Conservation (phyloP, 2,329 filamentous ascomycete species). For the Byssochlamys sp. region DNA sequence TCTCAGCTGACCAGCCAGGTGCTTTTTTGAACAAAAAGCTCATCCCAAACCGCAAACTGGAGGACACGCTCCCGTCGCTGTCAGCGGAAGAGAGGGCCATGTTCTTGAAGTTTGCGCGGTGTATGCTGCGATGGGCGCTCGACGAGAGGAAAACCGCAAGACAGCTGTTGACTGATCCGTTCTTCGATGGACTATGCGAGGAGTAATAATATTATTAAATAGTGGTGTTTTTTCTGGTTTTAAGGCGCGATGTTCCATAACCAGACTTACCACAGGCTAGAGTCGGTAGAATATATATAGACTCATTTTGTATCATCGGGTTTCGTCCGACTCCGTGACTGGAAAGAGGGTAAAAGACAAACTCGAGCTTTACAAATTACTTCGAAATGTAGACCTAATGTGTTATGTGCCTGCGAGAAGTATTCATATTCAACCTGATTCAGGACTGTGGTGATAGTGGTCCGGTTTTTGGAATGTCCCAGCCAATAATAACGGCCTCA, state of each 20-base stretch:
- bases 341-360: too few species aligned
- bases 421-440: too few species aligned
- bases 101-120: neutral
- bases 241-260: neutral
- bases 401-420: too few species aligned
- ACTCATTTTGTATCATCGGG: neutral
- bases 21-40: neutral
- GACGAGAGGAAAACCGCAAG: neutral
- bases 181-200: neutral
- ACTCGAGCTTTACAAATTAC: too few species aligned
- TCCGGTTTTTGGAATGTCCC: too few species aligned
- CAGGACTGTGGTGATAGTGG: too few species aligned
- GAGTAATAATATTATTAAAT: too few species aligned
- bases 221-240: neutral
- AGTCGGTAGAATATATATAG: neutral
- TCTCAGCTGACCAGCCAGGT: neutral
- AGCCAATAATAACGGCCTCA: too few species aligned
- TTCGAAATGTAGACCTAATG: too few species aligned
- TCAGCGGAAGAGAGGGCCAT: neutral
- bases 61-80: neutral
- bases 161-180: neutral
- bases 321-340: neutral
- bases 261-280: neutral
- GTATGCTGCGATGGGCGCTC: neutral
- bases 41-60: neutral